These are phyloP conservation scores for Albizia julibrissin DNA, from an alignment of 306 rosid species.

Conservation along the genomic window DNA sequence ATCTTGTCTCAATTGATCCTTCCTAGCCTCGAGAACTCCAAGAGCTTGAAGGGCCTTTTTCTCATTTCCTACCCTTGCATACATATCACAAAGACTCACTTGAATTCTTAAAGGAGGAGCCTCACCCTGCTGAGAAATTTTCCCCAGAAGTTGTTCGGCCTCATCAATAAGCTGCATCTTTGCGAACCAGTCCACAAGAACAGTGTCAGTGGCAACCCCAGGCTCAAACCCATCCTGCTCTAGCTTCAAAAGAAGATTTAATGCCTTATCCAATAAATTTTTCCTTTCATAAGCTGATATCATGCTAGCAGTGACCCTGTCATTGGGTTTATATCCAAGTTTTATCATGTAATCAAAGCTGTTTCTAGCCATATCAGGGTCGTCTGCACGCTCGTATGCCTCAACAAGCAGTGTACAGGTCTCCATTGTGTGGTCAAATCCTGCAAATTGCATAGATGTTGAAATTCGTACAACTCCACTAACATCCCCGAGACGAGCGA, in stretches of 20 bases:
- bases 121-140: constrained; percentile 70
- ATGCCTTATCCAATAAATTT: constrained; percentile 70
- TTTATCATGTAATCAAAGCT: constrained; percentile 65
- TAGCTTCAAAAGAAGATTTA: constrained; percentile 63
- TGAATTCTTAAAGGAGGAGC: constrained; percentile 76
- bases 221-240: constrained; percentile 81
- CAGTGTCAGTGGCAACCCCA: constrained; percentile 76
- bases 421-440: constrained; percentile 53
- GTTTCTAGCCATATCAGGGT: constrained; percentile 60
- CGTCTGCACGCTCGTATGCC: constrained; percentile 48
- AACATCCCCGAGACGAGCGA: constrained; percentile 50
- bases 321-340: constrained; percentile 71
- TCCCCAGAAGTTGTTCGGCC: constrained; percentile 74
- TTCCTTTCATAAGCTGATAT: constrained; percentile 66
- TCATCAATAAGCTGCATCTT: constrained; percentile 77
- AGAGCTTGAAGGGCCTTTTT: constrained; percentile 80
- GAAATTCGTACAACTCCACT: constrained; percentile 53
- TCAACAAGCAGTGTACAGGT: constrained; percentile 68
- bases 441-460: constrained; percentile 63
- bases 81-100: constrained; percentile 82
- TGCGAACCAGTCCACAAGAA: constrained; percentile 86
- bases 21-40: constrained; percentile 71
- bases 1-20: constrained; percentile 51
- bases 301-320: constrained; percentile 80
- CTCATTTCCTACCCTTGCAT: constrained; percentile 68